Evolutionary conservation across 2,329 filamentous ascomycete genomes (phyloP).

Genomic region (Graphiopsis chlorocephala): DNA sequence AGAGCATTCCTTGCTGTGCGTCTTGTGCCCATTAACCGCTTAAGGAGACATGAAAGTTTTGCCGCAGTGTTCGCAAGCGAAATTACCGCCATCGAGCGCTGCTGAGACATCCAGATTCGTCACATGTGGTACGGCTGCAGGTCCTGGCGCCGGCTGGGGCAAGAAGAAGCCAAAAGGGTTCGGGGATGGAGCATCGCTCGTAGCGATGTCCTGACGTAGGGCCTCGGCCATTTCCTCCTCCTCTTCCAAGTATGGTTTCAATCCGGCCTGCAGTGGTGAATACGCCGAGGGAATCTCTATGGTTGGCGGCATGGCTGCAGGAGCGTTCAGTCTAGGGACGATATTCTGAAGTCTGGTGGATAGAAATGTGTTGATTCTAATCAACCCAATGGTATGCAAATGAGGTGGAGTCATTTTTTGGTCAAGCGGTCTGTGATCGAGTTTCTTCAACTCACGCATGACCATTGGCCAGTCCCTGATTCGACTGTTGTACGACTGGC

Average conservation of each 20-base stretch:
- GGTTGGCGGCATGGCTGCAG: not conserved
- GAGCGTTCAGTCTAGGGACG: not conserved
- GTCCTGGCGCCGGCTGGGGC: not conserved
- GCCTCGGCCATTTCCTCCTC: not conserved
- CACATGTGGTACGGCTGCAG: not conserved
- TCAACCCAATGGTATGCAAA: not conserved
- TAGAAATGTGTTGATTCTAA: not conserved
- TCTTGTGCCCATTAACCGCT: not conserved
- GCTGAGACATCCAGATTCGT: not conserved
- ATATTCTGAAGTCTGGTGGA: not conserved
- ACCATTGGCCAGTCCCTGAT: not conserved
- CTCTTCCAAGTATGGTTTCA: not conserved
- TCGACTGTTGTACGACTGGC: not conserved
- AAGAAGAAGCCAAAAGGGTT: not conserved
- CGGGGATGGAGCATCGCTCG: not conserved
- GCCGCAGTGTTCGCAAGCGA: not conserved
- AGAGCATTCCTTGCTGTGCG: not conserved
- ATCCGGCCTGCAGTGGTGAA: not conserved
- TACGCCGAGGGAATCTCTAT: no score
- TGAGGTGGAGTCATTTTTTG: not conserved
- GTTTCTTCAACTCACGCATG: not conserved
- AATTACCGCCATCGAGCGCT: not conserved
- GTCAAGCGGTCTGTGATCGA: not conserved
- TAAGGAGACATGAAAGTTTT: not conserved
- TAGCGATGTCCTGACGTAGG: not conserved